Conservation (phyloP, 768 basidiomycete genomes). For the Roridomyces roridus region DNA sequence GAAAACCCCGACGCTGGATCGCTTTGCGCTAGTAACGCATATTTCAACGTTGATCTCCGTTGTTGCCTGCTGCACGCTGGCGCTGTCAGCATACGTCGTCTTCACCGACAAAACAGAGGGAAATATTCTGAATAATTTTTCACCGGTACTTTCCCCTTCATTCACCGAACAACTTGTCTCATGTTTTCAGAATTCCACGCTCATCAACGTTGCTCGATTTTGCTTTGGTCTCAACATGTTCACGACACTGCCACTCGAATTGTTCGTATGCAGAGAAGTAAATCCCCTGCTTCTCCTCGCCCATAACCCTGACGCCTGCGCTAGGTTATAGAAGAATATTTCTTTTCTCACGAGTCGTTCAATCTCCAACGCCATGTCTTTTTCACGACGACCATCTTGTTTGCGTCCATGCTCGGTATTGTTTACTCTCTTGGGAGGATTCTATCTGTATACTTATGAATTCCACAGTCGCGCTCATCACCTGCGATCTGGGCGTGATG, state of each 20-base stretch:
- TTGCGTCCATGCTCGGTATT: constrained; percentile 83
- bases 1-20: constrained; percentile 90
- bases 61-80: constrained; percentile 83
- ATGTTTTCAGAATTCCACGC: constrained; percentile 70
- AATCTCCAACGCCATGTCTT: constrained; percentile 84
- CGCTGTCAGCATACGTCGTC: constrained; percentile 83
- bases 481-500: constrained; percentile 97
- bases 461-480: constrained; percentile 82
- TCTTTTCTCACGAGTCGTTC: constrained; percentile 90
- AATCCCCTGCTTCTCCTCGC: constrained; percentile 10
- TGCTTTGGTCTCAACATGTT: constrained; percentile 98
- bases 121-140: constrained; percentile 97
- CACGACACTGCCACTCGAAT: constrained; percentile 92
- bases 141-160: constrained; percentile 55
- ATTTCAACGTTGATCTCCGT: constrained; percentile 87
- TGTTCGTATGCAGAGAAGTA: constrained; percentile 97
- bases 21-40: constrained; percentile 92
- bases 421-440: background rate
- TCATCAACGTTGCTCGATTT: constrained; percentile 95
- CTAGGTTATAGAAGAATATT: constrained; percentile 95
- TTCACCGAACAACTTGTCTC: no score
- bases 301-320: constrained; percentile 1
- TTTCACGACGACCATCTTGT: constrained; percentile 86
- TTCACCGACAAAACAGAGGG: constrained; percentile 93
- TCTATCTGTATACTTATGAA: constrained; percentile 10